Base-by-base conservation (phyloP, 495 filamentous ascomycete genomes). In the Poronia punctata region DNA sequence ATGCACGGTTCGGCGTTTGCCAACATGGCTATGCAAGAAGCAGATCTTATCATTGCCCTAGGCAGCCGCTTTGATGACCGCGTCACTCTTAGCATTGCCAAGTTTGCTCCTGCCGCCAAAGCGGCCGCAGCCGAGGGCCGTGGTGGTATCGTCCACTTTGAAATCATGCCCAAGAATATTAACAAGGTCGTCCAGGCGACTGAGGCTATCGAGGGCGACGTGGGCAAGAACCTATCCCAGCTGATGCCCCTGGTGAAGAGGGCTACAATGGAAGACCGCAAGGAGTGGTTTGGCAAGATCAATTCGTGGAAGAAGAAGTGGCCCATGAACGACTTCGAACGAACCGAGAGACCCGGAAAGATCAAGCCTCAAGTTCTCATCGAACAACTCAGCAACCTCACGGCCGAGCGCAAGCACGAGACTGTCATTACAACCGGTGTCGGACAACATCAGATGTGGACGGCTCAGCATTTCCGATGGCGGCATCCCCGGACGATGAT, bases 371-470 rank as follows among this genome's bases (percentile, higher is more conserved):
- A 97, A 65, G 72, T 76, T 14, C 67, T 95, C 38, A 88, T 97
- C 38, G 77, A 88, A 56, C 82, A 82, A 54, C 76, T 96, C 25
- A 86, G 78, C 56, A 75, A 83, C 17, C 68, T 88, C 12, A 87
- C 83, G 1, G 78, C 74, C 2, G 50, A 78, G 48, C 76, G 80
- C 40, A 92, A 95, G 57, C 68, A 90, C 8, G 67, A 78, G 38
- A 92, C 85, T 9, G 77, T 92, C 55, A 92, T 97, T 55, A 64
- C 87, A 4, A 96, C 88, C 1, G 89, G 89, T 51, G 89, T 95
- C 22, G 89, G 90, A 23, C 88, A 95, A 59, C 89, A 96, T 59
- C 90, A 95, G 66, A 96, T 97, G 90, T 95, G 90, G 90, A 70
- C 84, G 6, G 88, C 88, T 7, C 88, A 97, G 65, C 86, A 95